Percentiles rank a stretch among this genome's conserved stretches.
phyloP scores from a whole-genome alignment of 2,329 filamentous ascomycete genomes.

The Pseudogymnoascus pannorum region DNA sequence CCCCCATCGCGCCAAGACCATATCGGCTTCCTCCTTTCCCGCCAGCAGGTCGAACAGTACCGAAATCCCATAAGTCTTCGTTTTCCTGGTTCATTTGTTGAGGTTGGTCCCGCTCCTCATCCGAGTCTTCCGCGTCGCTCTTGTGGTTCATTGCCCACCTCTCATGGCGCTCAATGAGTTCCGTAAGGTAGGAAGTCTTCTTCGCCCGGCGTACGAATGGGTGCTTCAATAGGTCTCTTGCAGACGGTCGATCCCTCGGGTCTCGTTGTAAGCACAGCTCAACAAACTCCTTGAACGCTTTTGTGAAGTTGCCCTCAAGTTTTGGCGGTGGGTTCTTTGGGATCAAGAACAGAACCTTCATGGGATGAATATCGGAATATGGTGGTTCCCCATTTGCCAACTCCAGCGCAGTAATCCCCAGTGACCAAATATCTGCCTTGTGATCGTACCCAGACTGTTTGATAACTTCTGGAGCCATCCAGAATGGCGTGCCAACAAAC shows the following conservation, averaged over 20 bases:
- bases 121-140: constrained; percentile 58
- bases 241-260: constrained; percentile 78
- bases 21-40: constrained; percentile 54
- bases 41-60: constrained; percentile 78
- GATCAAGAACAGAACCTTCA: constrained; percentile 96
- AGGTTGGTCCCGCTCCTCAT: constrained; percentile 42
- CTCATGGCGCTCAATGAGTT: constrained; percentile 85
- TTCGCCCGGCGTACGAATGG: constrained; percentile 87
- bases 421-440: constrained; percentile 96
- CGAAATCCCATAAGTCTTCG: constrained; percentile 98
- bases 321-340: constrained; percentile 86
- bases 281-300: constrained; percentile 76
- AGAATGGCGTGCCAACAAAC: constrained; percentile 96
- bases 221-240: constrained; percentile 80
- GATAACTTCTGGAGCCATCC: constrained; percentile 99
- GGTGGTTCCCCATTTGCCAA: constrained; percentile 87
- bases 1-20: constrained; percentile 67
- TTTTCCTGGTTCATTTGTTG: constrained; percentile 43
- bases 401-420: constrained; percentile 90
- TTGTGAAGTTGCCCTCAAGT: constrained; percentile 74
- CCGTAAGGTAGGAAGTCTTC: constrained; percentile 92
- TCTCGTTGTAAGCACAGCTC: constrained; percentile 81
- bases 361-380: constrained; percentile 93
- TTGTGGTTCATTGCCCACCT: constrained; percentile 81
- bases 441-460: constrained; percentile 97